Conservation (phyloP, 768 basidiomycete genomes). For the Panaeolus papilionaceus region DNA sequence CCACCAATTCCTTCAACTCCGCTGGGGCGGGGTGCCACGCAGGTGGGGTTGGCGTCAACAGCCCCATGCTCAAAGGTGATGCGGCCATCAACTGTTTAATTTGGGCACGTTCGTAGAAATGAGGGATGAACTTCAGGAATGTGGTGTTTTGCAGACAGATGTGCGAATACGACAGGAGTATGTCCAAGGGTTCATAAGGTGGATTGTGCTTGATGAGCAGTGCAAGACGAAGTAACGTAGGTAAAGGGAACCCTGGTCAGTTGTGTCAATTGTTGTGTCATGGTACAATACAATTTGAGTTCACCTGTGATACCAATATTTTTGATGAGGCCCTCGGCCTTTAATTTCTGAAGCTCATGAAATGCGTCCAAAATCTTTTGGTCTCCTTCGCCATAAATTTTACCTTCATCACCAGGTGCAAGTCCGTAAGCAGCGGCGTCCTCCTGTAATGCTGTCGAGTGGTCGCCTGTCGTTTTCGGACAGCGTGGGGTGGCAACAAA, state of each 20-base stretch:
- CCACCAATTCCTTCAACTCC: constrained; percentile 49
- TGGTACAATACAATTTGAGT: constrained; percentile 16
- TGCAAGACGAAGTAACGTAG: constrained; percentile 83
- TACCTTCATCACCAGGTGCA: constrained; percentile 57
- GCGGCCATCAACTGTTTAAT: constrained; percentile 76
- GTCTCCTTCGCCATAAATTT: constrained; percentile 72
- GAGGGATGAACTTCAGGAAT: constrained; percentile 58
- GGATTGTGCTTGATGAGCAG: constrained; percentile 71
- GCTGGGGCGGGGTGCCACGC: constrained; percentile 81
- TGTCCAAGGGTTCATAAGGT: constrained; percentile 76
- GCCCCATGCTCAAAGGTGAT: constrained; percentile 86
- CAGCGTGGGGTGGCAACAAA: constrained; percentile 64
- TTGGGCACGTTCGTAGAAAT: constrained; percentile 65
- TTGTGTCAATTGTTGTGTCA: constrained; percentile 10
- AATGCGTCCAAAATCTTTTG: constrained; percentile 72
- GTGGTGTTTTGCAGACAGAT: constrained; percentile 76
- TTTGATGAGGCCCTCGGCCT: constrained; percentile 74
- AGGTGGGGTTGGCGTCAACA: constrained; percentile 64
- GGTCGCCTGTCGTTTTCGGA: constrained; percentile 60
- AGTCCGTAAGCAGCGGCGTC: constrained; percentile 73
- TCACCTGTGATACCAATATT: constrained; percentile 83
- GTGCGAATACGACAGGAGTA: constrained; percentile 83
- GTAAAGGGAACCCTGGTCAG: constrained; percentile 74
- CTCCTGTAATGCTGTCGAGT: constrained; percentile 55
- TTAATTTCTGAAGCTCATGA: constrained; percentile 66